Evolutionary conservation across 345 rosid species (phyloP), one percentile per base, ranked within the genome.

Genomic region (Microthlaspi erraticum): DNA sequence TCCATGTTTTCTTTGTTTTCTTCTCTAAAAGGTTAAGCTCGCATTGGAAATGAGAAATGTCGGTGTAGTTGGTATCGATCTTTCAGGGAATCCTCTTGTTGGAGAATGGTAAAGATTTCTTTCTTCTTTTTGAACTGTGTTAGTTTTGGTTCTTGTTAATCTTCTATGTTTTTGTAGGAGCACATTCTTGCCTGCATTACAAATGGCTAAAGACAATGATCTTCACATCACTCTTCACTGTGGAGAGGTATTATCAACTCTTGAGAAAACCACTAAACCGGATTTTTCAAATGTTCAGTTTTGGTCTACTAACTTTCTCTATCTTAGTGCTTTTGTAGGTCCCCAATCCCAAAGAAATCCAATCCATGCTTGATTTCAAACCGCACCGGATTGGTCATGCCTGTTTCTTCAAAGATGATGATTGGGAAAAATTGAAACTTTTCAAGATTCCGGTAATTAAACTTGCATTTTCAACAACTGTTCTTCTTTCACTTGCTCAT

Each of bases 381-480:
- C 99, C 99, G 5, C 88, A 86, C 19, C 84, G 99, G 73, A 44
- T 94, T 46, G 99, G 99, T 23, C 98, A 94, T 81, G 99, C 96
- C 2, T 88, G 90, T 76, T 89, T 61, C 81, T 81, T 94, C 57
- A 72, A 73, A 11, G 87, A 85, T 70, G 82, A 81, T 48, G 90
- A 92, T 54, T 84, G 87, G 88, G 62, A 32, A 60, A 82, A 78
- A 76, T 57, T 89, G 84, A 88, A 94, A 80, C 72, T 82, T 43
- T 82, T 73, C n/a, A 73, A 71, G 69, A 81, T 91, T 44, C 96
- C 98, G 32, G 99, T 94, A 63, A 42, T 7, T 26, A 26, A 16
- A 34, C 37, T 31, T 34, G 8, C 13, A 20, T 38, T 13, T 58
- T 3, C 29, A 2, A 6, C 10, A 62, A 11, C 48, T 33, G 46